These are phyloP conservation scores for Aspergillus caelatus DNA, from an alignment of 2,329 filamentous ascomycete species.

Conservation along the genomic window DNA sequence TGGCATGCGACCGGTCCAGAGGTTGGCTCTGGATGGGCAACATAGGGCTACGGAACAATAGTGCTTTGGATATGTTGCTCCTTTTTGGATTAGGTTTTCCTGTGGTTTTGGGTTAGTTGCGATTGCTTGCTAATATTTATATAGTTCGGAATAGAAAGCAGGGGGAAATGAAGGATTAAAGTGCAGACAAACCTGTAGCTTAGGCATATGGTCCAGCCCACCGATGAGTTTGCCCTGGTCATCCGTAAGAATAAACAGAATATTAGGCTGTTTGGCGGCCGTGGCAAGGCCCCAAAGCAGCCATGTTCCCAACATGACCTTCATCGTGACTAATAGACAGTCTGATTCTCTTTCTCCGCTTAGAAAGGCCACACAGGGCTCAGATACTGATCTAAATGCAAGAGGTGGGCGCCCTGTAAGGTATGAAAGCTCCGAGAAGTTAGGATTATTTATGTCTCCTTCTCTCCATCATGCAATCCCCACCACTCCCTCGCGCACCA, in stretches of 20 bases:
- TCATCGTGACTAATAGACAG: not conserved
- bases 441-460: not conserved
- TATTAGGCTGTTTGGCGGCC: constrained; percentile 50
- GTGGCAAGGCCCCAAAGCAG: constrained; percentile 16
- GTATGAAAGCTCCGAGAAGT: not conserved
- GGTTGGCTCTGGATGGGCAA: constrained; percentile 65
- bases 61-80: constrained; percentile 62
- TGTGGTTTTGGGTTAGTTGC: constrained; percentile 32
- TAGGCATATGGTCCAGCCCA: constrained; percentile 56
- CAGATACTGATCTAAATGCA: not conserved
- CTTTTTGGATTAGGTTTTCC: constrained; percentile 58
- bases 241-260: constrained; percentile 69
- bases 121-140: not conserved
- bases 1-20: constrained; percentile 65
- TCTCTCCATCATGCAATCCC: not conserved
- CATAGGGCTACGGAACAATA: constrained; percentile 65
- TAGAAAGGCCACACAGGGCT: not conserved
- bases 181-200: constrained; percentile 22
- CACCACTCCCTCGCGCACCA: not conserved
- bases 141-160: not conserved
- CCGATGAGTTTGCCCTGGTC: constrained; percentile 59
- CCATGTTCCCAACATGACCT: not conserved
- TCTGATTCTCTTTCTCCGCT: not conserved
- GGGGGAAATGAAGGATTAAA: not conserved
- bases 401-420: not conserved